Conservation (phyloP, 306 rosid species). For the Vigna radiata region DNA sequence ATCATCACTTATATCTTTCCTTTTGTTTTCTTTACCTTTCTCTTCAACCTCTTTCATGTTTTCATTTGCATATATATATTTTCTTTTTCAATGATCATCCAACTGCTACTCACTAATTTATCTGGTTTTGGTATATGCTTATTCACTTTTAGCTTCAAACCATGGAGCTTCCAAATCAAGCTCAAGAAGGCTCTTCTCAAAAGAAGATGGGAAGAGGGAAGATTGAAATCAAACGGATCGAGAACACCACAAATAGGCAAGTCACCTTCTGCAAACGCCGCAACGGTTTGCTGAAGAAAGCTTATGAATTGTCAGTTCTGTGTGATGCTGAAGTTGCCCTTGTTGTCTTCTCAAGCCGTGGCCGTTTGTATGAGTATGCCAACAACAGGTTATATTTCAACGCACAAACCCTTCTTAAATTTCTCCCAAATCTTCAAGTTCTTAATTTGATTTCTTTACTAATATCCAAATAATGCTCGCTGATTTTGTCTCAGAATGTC, state of each 20-base stretch:
- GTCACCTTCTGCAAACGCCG: conserved; percentile 92
- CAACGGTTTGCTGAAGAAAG: conserved; percentile 90
- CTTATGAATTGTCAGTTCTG: conserved; percentile 83
- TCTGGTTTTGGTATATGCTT: not conserved
- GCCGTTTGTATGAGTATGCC: conserved; percentile 93
- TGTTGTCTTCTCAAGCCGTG: conserved; percentile 86
- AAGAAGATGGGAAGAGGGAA: conserved; percentile 89
- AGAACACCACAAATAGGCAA: conserved; percentile 87
- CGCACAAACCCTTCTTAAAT: not conserved
- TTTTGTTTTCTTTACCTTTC: conserved; percentile 2
- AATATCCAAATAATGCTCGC: not conserved
- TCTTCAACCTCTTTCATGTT: not conserved
- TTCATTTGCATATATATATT: not conserved
- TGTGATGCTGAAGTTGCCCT: conserved; percentile 98
- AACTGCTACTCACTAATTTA: not conserved
- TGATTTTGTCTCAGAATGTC: not conserved
- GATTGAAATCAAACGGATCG: conserved; percentile 87
- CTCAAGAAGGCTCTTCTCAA: conserved; percentile 69
- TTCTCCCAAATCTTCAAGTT: conserved; percentile 7
- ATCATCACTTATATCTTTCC: not conserved
- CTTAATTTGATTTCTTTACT: not conserved
- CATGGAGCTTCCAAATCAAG: conserved; percentile 70
- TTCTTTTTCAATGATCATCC: not conserved
- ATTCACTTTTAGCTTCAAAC: conserved; percentile 41
- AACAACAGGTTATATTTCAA: conserved; percentile 68